Evolutionary conservation across 768 basidiomycete species (phyloP), one percentile per base, ranked within the genome.

Genomic region (Cubamyces lactineus): DNA sequence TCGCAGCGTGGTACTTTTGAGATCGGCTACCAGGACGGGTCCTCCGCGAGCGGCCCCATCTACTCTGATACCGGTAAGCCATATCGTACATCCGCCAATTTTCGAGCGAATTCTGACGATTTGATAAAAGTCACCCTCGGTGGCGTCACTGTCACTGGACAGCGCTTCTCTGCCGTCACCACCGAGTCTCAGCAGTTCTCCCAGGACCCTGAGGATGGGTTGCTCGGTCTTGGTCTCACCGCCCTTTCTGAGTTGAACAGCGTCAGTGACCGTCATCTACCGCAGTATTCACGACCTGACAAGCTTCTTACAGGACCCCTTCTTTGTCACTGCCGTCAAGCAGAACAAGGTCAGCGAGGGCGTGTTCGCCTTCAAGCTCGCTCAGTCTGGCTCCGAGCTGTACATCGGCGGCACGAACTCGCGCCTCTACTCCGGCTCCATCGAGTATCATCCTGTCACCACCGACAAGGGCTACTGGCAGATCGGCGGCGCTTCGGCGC

Each of bases 381-480:
- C 68, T 12, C 1, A 48, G 7, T 48, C 59, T 40, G 73, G 70
- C 23, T 68, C 67, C n/a, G 62, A 74, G 62, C 69, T 79, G 24
- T 76, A 64, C 70, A 65, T 78, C 42, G 78, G 78, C 15, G 77
- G 77, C 21, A 68, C 69, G 47, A 74, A 78, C 59, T 47, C 66
- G 5, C 53, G 66, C 19, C 72, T 73, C 34, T 76, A 71, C 65
- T 68, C 67, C 38, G 74, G 75, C 3, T 28, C 42, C 2, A 69
- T 78, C 59, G 71, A 69, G 45, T 79, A 73, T 66, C 64, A 74
- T 24, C 60, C 69, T 0, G 65, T 78, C 56, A 56, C 47, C 26
- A 38, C 49, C 12, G 34, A 48, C 12, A 15, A 21, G 8, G 69
- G 65, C 8, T 72, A 53, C 65, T 74, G 73, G 73, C 67, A 74